These are phyloP conservation scores for Neodidymelliopsis sp. DNA, from an alignment of 2,329 filamentous ascomycete genomes.

Conservation along the genomic window DNA sequence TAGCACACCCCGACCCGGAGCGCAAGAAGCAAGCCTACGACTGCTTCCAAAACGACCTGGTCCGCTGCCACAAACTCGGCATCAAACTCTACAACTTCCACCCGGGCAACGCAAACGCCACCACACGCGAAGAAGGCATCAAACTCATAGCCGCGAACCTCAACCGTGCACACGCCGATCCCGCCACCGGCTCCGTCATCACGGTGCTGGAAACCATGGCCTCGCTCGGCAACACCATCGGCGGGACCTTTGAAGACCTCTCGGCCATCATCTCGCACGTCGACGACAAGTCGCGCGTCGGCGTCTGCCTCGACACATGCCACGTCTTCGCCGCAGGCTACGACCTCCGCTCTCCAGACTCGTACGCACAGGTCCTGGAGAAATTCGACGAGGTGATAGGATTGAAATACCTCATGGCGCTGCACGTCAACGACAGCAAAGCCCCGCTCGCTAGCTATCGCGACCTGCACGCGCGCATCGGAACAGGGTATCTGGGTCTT, in stretches of 20 bases:
- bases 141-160: conserved; percentile 80
- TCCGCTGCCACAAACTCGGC: conserved; percentile 82
- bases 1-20: conserved; percentile 80
- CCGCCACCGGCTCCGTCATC: conserved; percentile 71
- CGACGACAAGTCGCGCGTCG: conserved; percentile 82
- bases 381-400: conserved; percentile 83
- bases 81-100: conserved; percentile 98
- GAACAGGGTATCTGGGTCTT: conserved; percentile 90
- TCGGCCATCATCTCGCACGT: conserved; percentile 82
- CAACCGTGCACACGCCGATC: conserved; percentile 78
- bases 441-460: conserved; percentile 81
- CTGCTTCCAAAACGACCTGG: conserved; percentile 86
- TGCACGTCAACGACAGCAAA: conserved; percentile 97
- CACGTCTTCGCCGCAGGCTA: conserved; percentile 95
- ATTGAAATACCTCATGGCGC: conserved; percentile 77
- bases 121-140: conserved; percentile 73
- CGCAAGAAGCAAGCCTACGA: conserved; percentile 87
- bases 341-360: conserved; percentile 78
- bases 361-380: conserved; percentile 75
- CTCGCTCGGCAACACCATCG: conserved; percentile 82
- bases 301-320: conserved; percentile 96
- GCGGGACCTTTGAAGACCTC: conserved; percentile 84
- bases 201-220: conserved; percentile 97
- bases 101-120: conserved; percentile 78
- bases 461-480: conserved; percentile 95